phyloP scores from a whole-genome alignment of 495 filamentous ascomycete genomes.

The Pseudomonodictys pantanalensis region DNA sequence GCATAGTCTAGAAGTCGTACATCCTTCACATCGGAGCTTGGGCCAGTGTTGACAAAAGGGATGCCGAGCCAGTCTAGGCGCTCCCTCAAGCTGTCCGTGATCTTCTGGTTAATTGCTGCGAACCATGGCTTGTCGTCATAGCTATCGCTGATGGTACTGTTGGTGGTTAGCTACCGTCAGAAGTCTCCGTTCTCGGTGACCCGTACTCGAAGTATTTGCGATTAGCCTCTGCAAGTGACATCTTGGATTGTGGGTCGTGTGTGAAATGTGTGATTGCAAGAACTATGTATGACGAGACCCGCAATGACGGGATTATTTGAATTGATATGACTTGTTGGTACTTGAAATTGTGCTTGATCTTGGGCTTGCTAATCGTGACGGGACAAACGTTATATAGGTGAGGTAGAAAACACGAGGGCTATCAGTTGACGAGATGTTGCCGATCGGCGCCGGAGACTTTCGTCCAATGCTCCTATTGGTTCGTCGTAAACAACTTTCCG shows the following conservation, averaged over 20 bases:
- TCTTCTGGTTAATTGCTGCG: slow-evolving; percentile 36
- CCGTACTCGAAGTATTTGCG: slow-evolving; percentile 55
- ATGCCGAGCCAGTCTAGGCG: slow-evolving; percentile 63
- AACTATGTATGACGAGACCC: no score
- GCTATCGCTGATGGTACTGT: slow-evolving; percentile 46
- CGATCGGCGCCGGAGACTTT: no score
- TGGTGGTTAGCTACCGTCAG: slow-evolving; percentile 13
- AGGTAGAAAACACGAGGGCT: no score
- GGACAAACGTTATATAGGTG: no score
- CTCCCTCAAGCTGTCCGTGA: slow-evolving; percentile 48
- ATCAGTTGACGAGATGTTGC: no score
- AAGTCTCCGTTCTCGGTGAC: background rate
- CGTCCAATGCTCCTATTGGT: slow-evolving; percentile 7
- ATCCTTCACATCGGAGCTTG: slow-evolving; percentile 36
- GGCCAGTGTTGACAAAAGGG: slow-evolving; percentile 48
- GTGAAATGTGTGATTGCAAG: no score
- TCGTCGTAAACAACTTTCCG: no score
- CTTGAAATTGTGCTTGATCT: no score
- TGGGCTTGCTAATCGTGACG: no score
- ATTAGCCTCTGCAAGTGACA: slow-evolving; percentile 51
- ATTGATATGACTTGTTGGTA: no score
- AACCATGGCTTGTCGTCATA: slow-evolving; percentile 50
- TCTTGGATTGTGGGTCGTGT: no score
- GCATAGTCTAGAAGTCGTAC: slow-evolving; percentile 71
- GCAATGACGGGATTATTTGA: background rate